These are phyloP conservation scores for Alternaria sp. DNA, from an alignment of 2,329 filamentous ascomycete genomes.

Conservation along the genomic window DNA sequence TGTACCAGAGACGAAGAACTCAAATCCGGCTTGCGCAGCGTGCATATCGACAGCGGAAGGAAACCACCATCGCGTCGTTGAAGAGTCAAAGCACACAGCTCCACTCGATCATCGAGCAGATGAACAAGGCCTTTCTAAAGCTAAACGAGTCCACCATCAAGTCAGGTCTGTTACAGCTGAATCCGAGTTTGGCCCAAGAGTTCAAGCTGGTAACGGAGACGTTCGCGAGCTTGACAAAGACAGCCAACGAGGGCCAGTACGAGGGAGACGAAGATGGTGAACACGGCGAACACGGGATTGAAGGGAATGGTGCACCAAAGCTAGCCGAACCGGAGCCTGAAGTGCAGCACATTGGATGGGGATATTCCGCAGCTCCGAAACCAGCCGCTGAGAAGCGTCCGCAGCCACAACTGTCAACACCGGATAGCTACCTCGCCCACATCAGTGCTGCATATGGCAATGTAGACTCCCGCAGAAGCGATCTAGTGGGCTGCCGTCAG, in stretches of 20 bases:
- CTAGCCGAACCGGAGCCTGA: conserved; percentile 10
- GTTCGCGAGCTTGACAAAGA: conserved; percentile 63
- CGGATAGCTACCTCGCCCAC: conserved; percentile 21
- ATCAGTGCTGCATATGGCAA: conserved; percentile 10
- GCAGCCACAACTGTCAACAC: conserved; percentile 7
- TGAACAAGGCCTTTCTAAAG: conserved; percentile 73
- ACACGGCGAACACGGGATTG: conserved; percentile 36
- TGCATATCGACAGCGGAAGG: conserved; percentile 84
- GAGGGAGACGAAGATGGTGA: conserved; percentile 35
- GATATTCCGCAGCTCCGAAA: conserved; percentile 21
- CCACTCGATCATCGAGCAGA: conserved; percentile 72
- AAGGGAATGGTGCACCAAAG: conserved; percentile 9
- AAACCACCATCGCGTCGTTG: conserved; percentile 76
- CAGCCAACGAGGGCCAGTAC: conserved; percentile 44
- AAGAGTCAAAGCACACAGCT: conserved; percentile 73
- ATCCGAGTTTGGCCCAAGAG: conserved; percentile 64
- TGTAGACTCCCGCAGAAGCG: conserved; percentile 3
- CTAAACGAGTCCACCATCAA: conserved; percentile 68
- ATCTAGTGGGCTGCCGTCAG: conserved; percentile 19
- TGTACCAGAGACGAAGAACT: conserved; percentile 72
- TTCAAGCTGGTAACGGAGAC: conserved; percentile 64
- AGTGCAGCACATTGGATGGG: conserved; percentile 34
- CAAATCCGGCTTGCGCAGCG: conserved; percentile 87
- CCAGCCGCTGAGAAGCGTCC: neutral
- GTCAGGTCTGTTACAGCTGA: conserved; percentile 63